Evolutionary conservation across 192 early-diverging fungal genomes (phyloP).

Genomic region (Coemansia sp.): DNA sequence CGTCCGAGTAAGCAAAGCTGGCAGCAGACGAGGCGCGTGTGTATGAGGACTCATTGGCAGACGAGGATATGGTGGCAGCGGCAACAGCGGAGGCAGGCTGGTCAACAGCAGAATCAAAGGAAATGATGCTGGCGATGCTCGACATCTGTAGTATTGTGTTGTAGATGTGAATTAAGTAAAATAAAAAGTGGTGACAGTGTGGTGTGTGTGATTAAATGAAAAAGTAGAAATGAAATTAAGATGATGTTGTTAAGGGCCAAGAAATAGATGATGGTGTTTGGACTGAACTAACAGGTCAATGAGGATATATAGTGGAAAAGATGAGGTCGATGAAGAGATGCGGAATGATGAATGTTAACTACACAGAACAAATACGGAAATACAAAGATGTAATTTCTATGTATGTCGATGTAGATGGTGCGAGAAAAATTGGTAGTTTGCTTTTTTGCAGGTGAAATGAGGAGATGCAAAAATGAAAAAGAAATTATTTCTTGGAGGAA

Average conservation of each 20-base stretch:
- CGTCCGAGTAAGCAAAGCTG: conserved; percentile 28
- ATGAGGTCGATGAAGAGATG: too few relatives aligned
- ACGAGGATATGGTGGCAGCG: too few relatives aligned
- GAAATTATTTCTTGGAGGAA: conserved; percentile 11
- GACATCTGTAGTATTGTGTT: conserved; percentile 25
- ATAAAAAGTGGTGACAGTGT: neutral
- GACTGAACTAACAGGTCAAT: too few relatives aligned
- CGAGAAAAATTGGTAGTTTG: neutral
- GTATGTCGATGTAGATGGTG: too few relatives aligned
- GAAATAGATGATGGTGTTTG: neutral
- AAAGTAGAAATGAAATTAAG: neutral
- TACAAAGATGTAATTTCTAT: too few relatives aligned
- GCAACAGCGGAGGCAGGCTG: conserved; percentile 1
- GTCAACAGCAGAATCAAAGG: conserved; percentile 26
- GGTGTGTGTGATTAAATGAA: neutral
- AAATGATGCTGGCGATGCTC: conserved; percentile 53
- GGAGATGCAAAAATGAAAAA: conserved; percentile 2
- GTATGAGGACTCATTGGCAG: conserved; percentile 8
- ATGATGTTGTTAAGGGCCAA: too few relatives aligned
- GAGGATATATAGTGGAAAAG: too few relatives aligned
- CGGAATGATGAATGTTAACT: too few relatives aligned
- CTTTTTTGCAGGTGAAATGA: neutral
- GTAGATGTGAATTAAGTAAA: neutral
- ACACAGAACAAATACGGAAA: too few relatives aligned
- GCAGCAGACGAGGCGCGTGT: conserved; percentile 33